Percentiles rank a stretch among this genome's conserved stretches.
Conservation (phyloP, 139 green algal species). For the Astrephomene gubernaculifera region DNA sequence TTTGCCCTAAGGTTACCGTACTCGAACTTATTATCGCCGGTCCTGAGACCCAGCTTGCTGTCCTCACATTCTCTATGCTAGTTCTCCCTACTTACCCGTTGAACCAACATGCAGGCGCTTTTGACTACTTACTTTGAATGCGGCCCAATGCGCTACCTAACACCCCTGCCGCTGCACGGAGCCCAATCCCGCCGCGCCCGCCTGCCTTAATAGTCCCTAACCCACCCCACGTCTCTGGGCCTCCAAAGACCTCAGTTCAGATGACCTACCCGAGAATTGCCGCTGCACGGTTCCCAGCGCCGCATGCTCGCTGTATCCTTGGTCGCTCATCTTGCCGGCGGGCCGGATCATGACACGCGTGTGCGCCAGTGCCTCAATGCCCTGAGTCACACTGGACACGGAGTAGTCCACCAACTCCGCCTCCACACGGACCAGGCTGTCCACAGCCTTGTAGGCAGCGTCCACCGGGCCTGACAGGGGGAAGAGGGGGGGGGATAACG, state of each 20-base stretch:
- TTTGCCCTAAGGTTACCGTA: too few relatives aligned
- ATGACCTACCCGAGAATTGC: constrained; percentile 70
- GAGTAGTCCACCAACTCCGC: constrained; percentile 88
- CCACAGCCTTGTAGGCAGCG: constrained; percentile 95
- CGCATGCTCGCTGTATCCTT: constrained; percentile 64
- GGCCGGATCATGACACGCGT: constrained; percentile 87
- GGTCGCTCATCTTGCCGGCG: constrained; percentile 56
- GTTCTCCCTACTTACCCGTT: too few relatives aligned
- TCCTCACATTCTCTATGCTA: too few relatives aligned
- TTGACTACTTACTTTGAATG: too few relatives aligned
- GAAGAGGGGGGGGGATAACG: neutral
- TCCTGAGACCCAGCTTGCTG: too few relatives aligned
- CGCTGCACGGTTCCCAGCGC: constrained; percentile 68
- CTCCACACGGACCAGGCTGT: constrained; percentile 82
- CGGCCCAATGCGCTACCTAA: too few relatives aligned
- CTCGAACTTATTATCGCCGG: too few relatives aligned
- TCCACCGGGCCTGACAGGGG: constrained; percentile 86
- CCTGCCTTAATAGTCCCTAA: too few relatives aligned
- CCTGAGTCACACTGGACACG: constrained; percentile 91
- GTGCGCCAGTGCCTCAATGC: constrained; percentile 94
- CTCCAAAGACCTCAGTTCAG: neutral
- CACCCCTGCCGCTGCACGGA: neutral
- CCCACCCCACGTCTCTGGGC: neutral
- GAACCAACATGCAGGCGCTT: too few relatives aligned
- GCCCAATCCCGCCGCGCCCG: neutral